Base-by-base conservation (phyloP, 768 basidiomycete genomes). In the Trichaptum fuscoviolaceum region DNA sequence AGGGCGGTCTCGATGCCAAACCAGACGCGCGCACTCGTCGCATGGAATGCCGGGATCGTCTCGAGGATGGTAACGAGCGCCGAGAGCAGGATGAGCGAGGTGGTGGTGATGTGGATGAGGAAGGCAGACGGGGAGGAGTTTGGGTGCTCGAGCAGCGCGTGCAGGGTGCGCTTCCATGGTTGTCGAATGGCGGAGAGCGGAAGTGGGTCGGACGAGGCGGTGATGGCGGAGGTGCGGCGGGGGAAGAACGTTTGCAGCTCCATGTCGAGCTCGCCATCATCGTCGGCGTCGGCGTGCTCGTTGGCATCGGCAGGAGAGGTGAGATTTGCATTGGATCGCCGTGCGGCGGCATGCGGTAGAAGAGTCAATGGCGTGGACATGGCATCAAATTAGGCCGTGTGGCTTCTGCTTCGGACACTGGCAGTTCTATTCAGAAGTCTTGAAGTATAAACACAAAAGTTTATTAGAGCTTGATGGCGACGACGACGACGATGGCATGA, bases 1-100 rank as follows among this genome's bases (percentile, higher is more conserved):
- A 96, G 76, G 63, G 84, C 87, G 20, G 93, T 94, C 78, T 96
- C 95, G 24, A 94, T 73, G 0, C 95, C 95, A 68, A 96, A 96
- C 87, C 95, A 93, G 7, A 90, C 79, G 42, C 87, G 80, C 17
- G 84, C 85, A 2, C 87, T 84, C 2, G 88, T 85, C 10, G 84
- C 82, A 73, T 91, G 91, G 69, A 93, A 87, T 1, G 85, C 83
- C 0, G 90, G 92, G 0, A 93, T 87, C 0, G 92, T 93, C 75
- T 93, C 92, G 26, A 93, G 77, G 4, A 92, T 81, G 0, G 92
- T 93, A 27, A 93, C 85, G 52, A 91, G 69, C 0, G 92, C 92
- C 0, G 89, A 91, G 68, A 89, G 75, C 1, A 92, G 73, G 68
- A 96, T 95, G 57, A 92, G 80, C 15, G 81, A 82, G 0, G 91